These are phyloP conservation scores for Tuctoria greenei DNA, from an alignment of 176 grass and related monocot species.

Conservation along the genomic window DNA sequence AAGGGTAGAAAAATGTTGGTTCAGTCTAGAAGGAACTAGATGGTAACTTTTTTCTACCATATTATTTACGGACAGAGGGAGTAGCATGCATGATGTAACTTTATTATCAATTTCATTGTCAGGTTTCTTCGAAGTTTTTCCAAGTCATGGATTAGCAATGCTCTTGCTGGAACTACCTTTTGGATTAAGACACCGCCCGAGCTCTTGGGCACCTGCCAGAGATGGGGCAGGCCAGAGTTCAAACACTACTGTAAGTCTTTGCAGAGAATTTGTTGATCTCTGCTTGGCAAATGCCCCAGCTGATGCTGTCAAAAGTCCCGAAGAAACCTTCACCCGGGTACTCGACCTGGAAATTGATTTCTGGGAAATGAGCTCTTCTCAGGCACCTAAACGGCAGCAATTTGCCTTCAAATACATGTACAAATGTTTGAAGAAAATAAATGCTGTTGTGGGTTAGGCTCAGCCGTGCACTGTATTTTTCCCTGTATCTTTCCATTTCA, in stretches of 20 bases:
- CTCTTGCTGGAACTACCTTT: conserved; percentile 53
- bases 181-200: conserved; percentile 66
- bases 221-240: conserved; percentile 74
- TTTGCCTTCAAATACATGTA: not conserved
- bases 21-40: no score
- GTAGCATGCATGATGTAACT: conserved; percentile 11
- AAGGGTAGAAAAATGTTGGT: conserved; percentile 49
- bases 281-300: conserved; percentile 53
- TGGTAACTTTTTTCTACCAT: not conserved
- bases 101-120: not conserved
- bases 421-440: conserved; percentile 13
- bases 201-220: conserved; percentile 69
- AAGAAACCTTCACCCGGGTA: conserved; percentile 66
- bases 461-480: no score
- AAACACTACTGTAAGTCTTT: conserved; percentile 74
- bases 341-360: conserved; percentile 76
- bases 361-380: conserved; percentile 80
- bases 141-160: conserved; percentile 56
- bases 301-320: conserved; percentile 49
- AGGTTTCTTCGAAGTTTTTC: conserved; percentile 74
- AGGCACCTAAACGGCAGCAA: not conserved
- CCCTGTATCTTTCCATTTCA: no score
- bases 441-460: not conserved
- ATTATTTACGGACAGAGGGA: not conserved
- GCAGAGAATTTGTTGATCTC: conserved; percentile 62